Percentiles rank a stretch among this genome's conserved stretches.
phyloP scores from a whole-genome alignment of 768 basidiomycete species.

The Exsudoporus frostii region DNA sequence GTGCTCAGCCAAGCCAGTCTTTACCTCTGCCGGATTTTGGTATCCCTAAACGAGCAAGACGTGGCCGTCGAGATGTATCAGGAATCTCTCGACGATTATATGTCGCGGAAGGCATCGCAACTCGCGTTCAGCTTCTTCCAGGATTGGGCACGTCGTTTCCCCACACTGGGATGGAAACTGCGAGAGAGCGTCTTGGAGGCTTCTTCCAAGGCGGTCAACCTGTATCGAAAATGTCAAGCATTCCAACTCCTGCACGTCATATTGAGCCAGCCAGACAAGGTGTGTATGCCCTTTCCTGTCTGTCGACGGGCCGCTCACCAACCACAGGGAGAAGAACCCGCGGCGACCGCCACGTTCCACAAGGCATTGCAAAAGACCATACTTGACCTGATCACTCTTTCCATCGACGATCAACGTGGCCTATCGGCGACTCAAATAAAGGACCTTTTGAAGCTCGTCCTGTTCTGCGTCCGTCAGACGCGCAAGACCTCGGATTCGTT shows the following conservation, averaged over 20 bases:
- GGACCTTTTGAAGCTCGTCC: slow-evolving; percentile 70
- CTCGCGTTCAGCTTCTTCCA: slow-evolving; percentile 74
- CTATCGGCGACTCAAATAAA: slow-evolving; percentile 68
- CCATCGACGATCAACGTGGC: slow-evolving; percentile 44
- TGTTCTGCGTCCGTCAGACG: slow-evolving; percentile 63
- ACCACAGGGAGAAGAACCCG: slow-evolving; percentile 35
- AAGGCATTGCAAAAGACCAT: slow-evolving; percentile 46
- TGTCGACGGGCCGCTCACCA: slow-evolving; percentile 5
- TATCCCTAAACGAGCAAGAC: slow-evolving; percentile 36
- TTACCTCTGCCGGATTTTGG: slow-evolving; percentile 59
- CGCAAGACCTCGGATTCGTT: slow-evolving; percentile 40
- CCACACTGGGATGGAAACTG: slow-evolving; percentile 61
- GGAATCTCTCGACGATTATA: slow-evolving; percentile 68
- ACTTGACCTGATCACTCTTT: slow-evolving; percentile 43
- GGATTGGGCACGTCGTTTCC: slow-evolving; percentile 69
- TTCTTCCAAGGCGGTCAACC: slow-evolving; percentile 62
- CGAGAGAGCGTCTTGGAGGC: slow-evolving; percentile 57
- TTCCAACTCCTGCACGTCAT: slow-evolving; percentile 70
- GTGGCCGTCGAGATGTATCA: slow-evolving; percentile 54
- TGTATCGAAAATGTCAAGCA: slow-evolving; percentile 71
- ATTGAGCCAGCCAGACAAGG: slow-evolving; percentile 40
- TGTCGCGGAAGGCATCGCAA: slow-evolving; percentile 75
- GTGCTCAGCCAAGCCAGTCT: slow-evolving; percentile 68
- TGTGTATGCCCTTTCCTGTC: slow-evolving; percentile 3
- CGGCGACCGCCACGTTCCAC: slow-evolving; percentile 46